Conservation (phyloP, 257 asterid genomes). For the Penstemon barbatus region DNA sequence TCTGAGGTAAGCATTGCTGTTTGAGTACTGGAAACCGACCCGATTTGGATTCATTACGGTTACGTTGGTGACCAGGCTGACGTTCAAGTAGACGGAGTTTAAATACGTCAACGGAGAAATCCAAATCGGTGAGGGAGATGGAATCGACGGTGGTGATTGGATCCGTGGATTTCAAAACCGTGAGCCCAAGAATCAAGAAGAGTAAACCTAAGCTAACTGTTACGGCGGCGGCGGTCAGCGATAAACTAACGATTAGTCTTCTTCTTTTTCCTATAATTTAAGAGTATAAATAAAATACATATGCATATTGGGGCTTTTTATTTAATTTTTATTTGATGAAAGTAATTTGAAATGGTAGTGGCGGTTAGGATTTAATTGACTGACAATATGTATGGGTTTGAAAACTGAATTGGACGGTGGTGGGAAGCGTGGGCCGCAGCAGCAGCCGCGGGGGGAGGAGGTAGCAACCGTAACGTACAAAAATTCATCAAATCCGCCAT, state of each 20-base stretch:
- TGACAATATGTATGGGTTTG: too few relatives aligned
- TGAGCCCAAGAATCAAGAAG: conserved; percentile 48
- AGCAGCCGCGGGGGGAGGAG: too few relatives aligned
- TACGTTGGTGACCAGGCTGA: conserved; percentile 41
- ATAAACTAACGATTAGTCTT: conserved; percentile 27
- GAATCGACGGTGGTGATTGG: conserved; percentile 53
- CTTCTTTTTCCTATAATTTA: conserved; percentile 8
- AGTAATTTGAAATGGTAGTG: too few relatives aligned
- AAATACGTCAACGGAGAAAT: conserved; percentile 44
- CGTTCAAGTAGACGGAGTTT: conserved; percentile 40
- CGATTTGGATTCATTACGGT: conserved; percentile 58
- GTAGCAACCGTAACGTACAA: too few relatives aligned
- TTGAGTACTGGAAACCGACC: conserved; percentile 55
- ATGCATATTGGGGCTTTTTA: too few relatives aligned
- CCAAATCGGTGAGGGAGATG: conserved; percentile 42
- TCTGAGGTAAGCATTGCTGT: conserved; percentile 44
- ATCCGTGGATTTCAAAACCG: conserved; percentile 68
- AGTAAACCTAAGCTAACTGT: conserved; percentile 37
- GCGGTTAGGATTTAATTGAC: too few relatives aligned
- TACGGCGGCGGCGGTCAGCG: conserved; percentile 28
- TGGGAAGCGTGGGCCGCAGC: too few relatives aligned
- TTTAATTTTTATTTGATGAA: too few relatives aligned
- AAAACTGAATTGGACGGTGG: too few relatives aligned
- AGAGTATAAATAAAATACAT: too few relatives aligned
- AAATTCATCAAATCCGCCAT: too few relatives aligned